A percentile compares a stretch with the other conserved stretches of the same genome.
These are phyloP conservation scores for Apiosordaria backusii DNA, from an alignment of 495 filamentous ascomycete genomes.

Conservation along the genomic window DNA sequence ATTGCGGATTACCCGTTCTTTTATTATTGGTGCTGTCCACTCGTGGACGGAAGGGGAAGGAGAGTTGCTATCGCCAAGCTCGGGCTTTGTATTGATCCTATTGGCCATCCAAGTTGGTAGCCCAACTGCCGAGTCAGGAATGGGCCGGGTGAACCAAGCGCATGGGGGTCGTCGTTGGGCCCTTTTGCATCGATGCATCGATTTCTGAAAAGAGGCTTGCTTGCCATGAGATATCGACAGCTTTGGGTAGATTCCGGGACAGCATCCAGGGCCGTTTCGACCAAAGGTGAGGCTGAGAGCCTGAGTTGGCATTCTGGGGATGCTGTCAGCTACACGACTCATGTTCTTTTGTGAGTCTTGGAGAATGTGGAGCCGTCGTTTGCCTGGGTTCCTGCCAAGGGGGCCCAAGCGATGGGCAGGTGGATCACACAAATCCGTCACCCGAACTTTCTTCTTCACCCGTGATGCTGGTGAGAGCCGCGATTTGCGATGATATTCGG, in stretches of 20 bases:
- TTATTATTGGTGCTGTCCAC: slow-evolving; percentile 4
- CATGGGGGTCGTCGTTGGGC: not conserved
- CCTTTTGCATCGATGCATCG: not conserved
- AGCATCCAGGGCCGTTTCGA: too few species aligned
- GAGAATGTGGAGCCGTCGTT: not conserved
- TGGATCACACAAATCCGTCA: slow-evolving; percentile 1
- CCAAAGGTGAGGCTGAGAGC: not conserved
- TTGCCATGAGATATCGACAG: not conserved
- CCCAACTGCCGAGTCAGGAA: slow-evolving; percentile 4
- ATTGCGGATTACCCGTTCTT: not conserved
- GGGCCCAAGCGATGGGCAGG: slow-evolving; percentile 9
- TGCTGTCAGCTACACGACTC: not conserved
- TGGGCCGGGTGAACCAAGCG: not conserved
- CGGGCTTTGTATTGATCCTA: not conserved
- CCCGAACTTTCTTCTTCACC: not conserved
- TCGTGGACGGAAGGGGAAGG: not conserved
- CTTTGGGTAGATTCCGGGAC: too few species aligned
- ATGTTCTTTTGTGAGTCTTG: not conserved
- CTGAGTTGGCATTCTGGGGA: slow-evolving; percentile 3
- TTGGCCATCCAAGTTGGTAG: not conserved
- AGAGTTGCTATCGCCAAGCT: not conserved
- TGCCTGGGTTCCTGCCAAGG: not conserved
- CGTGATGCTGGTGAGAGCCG: not conserved
- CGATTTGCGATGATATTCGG: not conserved
- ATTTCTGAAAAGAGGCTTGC: not conserved